phyloP scores from a whole-genome alignment of 106 monocot species.

The Acorus gramineus region DNA sequence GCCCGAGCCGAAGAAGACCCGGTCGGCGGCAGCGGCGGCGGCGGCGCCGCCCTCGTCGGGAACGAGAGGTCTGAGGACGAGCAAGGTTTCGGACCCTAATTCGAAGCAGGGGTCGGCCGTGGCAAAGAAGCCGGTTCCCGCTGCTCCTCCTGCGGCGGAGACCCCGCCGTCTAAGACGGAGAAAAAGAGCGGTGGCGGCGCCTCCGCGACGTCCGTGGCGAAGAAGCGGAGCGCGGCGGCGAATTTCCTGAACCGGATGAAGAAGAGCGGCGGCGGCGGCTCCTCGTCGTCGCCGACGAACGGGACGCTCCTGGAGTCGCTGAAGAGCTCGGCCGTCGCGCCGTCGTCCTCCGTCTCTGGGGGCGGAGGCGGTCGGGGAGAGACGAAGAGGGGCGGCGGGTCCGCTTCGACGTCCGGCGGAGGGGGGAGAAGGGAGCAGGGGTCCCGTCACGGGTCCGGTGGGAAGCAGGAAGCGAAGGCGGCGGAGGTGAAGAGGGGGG shows the following conservation, averaged over 20 bases:
- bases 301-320: conserved; percentile 10
- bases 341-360: neutral
- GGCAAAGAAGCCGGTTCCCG: neutral
- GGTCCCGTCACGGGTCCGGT: conserved; percentile 7
- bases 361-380: conserved; percentile 15
- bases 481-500: conserved; percentile 21
- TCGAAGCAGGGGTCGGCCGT: neutral
- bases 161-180: neutral
- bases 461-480: conserved; percentile 8
- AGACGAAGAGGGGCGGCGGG: neutral
- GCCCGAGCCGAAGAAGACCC: conserved; percentile 9
- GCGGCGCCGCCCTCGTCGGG: neutral
- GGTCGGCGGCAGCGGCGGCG: neutral
- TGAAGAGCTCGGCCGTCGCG: conserved; percentile 1
- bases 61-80: conserved; percentile 37
- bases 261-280: neutral
- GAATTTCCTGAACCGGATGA: conserved; percentile 45
- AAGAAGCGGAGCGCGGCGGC: conserved; percentile 48
- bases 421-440: conserved; percentile 10
- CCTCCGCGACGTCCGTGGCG: neutral
- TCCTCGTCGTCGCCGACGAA: conserved; percentile 1
- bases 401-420: too few relatives aligned
- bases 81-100: conserved; percentile 15
- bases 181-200: conserved; percentile 11
- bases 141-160: too few relatives aligned